These are phyloP conservation scores for Lactifluus pinguis DNA, from an alignment of 768 basidiomycete species.

Conservation along the genomic window DNA sequence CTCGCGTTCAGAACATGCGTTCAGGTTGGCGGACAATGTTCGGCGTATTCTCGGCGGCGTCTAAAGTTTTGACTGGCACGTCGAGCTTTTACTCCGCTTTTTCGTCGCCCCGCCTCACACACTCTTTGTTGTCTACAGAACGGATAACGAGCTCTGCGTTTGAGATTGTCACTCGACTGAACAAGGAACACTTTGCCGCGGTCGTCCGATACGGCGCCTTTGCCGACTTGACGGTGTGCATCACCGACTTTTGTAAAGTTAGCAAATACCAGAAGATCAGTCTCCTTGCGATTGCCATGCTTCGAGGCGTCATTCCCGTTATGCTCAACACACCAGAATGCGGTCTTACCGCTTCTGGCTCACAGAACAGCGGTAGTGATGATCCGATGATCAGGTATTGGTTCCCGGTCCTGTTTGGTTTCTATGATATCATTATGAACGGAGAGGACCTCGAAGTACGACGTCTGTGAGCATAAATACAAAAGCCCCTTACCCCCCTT, in stretches of 20 bases:
- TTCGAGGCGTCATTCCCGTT: constrained; percentile 83
- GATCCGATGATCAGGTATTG: constrained; percentile 94
- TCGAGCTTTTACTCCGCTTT: background rate
- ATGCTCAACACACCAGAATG: constrained; percentile 83
- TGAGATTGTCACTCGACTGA: constrained; percentile 87
- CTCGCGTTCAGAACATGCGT: constrained; percentile 86
- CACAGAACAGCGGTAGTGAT: constrained; percentile 39
- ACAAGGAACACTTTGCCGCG: constrained; percentile 82
- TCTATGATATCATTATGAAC: constrained; percentile 99
- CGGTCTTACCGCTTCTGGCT: constrained; percentile 28
- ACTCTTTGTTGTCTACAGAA: constrained; percentile 38
- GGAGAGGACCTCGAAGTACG: constrained; percentile 97
- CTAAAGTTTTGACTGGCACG: constrained; percentile 80
- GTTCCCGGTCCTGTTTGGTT: constrained; percentile 95
- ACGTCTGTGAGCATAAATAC: constrained; percentile 58
- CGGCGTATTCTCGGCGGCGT: constrained; percentile 94
- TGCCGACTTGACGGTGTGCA: constrained; percentile 91
- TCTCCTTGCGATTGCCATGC: constrained; percentile 91
- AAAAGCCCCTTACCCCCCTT: background rate
- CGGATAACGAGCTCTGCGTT: constrained; percentile 90
- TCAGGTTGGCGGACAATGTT: constrained; percentile 99
- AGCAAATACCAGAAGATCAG: constrained; percentile 99
- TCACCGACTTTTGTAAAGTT: constrained; percentile 99
- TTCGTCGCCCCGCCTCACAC: background rate
- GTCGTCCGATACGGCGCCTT: constrained; percentile 93